Conservation (phyloP, 768 basidiomycete species). For the Mycena epipterygia region DNA sequence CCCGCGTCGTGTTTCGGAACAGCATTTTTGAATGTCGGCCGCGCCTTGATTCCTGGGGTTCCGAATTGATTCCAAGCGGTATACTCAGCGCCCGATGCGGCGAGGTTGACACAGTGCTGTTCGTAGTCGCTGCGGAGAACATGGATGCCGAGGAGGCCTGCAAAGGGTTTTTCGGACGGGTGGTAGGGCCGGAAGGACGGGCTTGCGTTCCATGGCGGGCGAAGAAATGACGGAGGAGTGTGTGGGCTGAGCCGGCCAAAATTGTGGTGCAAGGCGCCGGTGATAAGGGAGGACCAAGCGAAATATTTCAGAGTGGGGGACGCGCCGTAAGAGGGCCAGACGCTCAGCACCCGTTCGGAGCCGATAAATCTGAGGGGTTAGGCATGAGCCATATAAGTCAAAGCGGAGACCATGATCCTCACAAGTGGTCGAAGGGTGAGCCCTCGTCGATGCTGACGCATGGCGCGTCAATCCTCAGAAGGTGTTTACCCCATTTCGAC, state of each 20-base stretch:
- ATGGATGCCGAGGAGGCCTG: conserved; percentile 26
- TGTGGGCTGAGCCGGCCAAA: conserved; percentile 4
- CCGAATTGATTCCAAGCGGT: conserved; percentile 25
- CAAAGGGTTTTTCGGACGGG: conserved; percentile 16
- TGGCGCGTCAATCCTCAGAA: neutral
- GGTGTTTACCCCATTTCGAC: conserved; percentile 3
- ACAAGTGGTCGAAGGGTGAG: conserved; percentile 24
- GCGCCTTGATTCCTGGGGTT: neutral
- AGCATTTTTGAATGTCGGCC: neutral
- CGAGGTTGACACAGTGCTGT: conserved; percentile 24
- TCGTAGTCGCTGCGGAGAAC: conserved; percentile 30
- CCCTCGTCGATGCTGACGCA: conserved; percentile 26
- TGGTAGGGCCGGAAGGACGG: conserved; percentile 15
- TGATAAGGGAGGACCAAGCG: conserved; percentile 27
- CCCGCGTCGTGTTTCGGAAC: conserved; percentile 26
- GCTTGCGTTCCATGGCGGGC: too few species aligned
- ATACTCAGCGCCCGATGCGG: conserved; percentile 1
- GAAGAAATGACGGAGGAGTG: neutral
- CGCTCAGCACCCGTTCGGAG: neutral
- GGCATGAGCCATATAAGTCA: neutral
- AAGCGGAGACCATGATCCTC: neutral
- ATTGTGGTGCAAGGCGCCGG: conserved; percentile 25
- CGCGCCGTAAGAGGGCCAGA: conserved; percentile 20
- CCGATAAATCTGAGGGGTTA: conserved; percentile 13
- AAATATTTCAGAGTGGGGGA: conserved; percentile 22